phyloP scores from a whole-genome alignment of 306 rosid species.

The Adenanthera pavonina region DNA sequence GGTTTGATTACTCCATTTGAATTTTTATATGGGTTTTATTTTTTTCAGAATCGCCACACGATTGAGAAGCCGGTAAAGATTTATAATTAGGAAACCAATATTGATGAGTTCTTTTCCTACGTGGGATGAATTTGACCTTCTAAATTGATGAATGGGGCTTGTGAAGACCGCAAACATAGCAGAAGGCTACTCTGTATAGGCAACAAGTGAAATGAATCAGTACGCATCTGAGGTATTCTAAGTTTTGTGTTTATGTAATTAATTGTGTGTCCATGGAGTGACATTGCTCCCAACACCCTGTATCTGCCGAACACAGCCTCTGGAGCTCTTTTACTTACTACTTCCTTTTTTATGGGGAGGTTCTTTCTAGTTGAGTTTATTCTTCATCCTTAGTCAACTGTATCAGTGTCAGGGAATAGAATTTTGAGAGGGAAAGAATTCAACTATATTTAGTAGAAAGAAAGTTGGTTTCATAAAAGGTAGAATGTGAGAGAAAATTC shows the following conservation, averaged over 20 bases:
- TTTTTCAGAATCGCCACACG: slow-evolving; percentile 77
- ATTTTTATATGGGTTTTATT: slow-evolving; percentile 36
- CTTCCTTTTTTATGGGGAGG: slow-evolving; percentile 47
- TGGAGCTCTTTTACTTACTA: slow-evolving; percentile 40
- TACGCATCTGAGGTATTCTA: slow-evolving; percentile 52
- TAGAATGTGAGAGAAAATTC: too few relatives aligned
- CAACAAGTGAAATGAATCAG: slow-evolving; percentile 47
- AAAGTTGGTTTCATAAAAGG: too few relatives aligned
- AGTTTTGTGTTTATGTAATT: slow-evolving; percentile 64
- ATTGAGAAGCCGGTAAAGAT: slow-evolving; percentile 91
- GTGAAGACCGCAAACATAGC: slow-evolving; percentile 45
- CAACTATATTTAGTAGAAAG: too few relatives aligned
- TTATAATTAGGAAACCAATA: slow-evolving; percentile 65
- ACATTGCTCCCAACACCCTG: slow-evolving; percentile 46
- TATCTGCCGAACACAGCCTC: slow-evolving; percentile 50
- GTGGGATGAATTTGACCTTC: slow-evolving; percentile 51
- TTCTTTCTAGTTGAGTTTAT: slow-evolving; percentile 51
- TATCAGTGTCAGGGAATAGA: slow-evolving; percentile 36
- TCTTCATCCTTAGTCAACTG: slow-evolving; percentile 55
- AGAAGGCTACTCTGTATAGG: slow-evolving; percentile 48
- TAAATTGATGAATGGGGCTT: slow-evolving; percentile 36
- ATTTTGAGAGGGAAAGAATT: too few relatives aligned
- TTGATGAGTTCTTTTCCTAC: slow-evolving; percentile 36
- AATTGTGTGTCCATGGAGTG: slow-evolving; percentile 59
- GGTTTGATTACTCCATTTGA: slow-evolving; percentile 31